These are phyloP conservation scores for Falciphora oryzae DNA, from an alignment of 2,329 filamentous ascomycete genomes.

Conservation along the genomic window DNA sequence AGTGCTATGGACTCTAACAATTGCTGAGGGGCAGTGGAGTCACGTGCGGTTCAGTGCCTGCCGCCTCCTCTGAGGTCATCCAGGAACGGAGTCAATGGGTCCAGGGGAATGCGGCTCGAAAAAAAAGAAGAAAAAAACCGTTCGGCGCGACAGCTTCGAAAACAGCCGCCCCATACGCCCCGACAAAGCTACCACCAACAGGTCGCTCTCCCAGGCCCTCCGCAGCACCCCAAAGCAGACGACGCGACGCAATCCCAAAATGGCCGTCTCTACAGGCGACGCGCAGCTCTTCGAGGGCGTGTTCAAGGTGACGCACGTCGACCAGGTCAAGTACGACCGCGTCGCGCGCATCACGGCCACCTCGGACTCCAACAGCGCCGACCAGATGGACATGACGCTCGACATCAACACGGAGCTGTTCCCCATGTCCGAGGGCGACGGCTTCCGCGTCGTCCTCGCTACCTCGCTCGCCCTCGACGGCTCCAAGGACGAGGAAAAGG, in stretches of 20 bases:
- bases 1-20: neutral
- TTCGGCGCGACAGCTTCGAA: neutral
- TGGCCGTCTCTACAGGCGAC: conserved; percentile 63
- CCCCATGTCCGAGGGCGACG: conserved; percentile 68
- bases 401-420: conserved; percentile 95
- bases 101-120: neutral
- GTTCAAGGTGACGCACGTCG: conserved; percentile 74
- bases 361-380: conserved; percentile 66
- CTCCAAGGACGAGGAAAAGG: conserved; percentile 65
- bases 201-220: neutral
- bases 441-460: conserved; percentile 73
- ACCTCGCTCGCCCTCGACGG: conserved; percentile 85
- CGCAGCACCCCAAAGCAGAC: conserved; percentile 1
- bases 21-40: neutral
- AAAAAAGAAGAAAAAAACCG: conserved; percentile 11
- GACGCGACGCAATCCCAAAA: conserved; percentile 18
- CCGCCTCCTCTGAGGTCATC: neutral
- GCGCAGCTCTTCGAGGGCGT: conserved; percentile 90
- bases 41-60: conserved; percentile 6
- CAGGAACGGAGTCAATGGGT: neutral
- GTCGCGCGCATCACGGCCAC: conserved; percentile 79
- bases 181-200: neutral
- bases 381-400: conserved; percentile 54
- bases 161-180: too few relatives aligned
- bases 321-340: conserved; percentile 89